Percentiles rank a stretch among this genome's conserved stretches.
Evolutionary conservation across 2,329 filamentous ascomycete genomes (phyloP).

Genomic region (Metarhizium anisopliae): DNA sequence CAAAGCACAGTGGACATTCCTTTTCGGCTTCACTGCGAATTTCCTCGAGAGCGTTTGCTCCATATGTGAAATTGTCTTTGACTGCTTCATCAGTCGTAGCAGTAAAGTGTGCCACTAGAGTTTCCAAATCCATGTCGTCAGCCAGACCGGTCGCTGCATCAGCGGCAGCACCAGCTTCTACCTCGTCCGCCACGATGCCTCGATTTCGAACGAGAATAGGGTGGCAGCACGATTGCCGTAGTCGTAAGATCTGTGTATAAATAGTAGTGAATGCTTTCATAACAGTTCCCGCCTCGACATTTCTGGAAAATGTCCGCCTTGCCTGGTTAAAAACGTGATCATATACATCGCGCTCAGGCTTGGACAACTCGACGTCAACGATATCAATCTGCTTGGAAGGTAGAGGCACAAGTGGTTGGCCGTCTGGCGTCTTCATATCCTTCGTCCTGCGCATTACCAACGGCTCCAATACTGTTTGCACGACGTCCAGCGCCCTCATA

Average conservation of each 20-base stretch:
- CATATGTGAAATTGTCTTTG: constrained; percentile 57
- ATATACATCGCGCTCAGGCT: constrained; percentile 82
- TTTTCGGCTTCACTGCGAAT: constrained; percentile 83
- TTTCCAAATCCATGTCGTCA: constrained; percentile 92
- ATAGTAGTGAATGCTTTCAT: constrained; percentile 96
- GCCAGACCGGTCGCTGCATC: constrained; percentile 74
- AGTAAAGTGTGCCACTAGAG: constrained; percentile 77
- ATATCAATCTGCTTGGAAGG: constrained; percentile 78
- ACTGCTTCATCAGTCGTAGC: constrained; percentile 55
- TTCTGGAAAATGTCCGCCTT: constrained; percentile 75
- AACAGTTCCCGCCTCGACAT: constrained; percentile 83
- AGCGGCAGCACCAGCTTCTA: constrained; percentile 63
- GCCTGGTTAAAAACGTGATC: constrained; percentile 80
- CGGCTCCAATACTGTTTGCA: constrained; percentile 92
- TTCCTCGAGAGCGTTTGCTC: constrained; percentile 78
- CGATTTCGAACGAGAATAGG: constrained; percentile 82
- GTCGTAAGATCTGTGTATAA: constrained; percentile 87
- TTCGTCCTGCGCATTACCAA: constrained; percentile 93
- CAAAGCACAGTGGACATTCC: constrained; percentile 90
- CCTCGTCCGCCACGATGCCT: constrained; percentile 77
- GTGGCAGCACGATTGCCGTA: constrained; percentile 92
- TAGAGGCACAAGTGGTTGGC: constrained; percentile 64
- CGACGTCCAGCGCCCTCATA: constrained; percentile 85
- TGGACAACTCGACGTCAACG: constrained; percentile 76
- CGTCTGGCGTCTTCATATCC: constrained; percentile 92